Conservation (phyloP, 2,329 filamentous ascomycete genomes). For the Cladophialophora immunda region DNA sequence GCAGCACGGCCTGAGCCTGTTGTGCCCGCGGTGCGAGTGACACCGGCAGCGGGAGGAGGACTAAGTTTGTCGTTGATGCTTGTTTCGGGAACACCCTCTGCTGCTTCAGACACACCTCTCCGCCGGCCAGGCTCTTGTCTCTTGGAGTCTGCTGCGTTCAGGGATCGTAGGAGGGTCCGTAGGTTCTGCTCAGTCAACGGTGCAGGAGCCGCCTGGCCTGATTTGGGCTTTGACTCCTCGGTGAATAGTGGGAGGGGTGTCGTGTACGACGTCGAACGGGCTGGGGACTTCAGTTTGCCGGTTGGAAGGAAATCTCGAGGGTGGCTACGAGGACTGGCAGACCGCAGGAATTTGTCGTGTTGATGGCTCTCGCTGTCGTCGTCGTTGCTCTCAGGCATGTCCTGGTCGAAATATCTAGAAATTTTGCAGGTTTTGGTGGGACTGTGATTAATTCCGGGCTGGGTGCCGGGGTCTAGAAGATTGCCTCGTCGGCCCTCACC, state of each 20-base stretch:
- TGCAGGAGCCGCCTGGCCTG: constrained; percentile 17
- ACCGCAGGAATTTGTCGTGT: constrained; percentile 11
- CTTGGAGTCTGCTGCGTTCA: constrained; percentile 7
- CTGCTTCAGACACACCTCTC: constrained; percentile 6
- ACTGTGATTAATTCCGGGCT: constrained; percentile 21
- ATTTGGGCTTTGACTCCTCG: constrained; percentile 31
- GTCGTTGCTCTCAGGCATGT: constrained; percentile 16
- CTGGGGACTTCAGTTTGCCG: constrained; percentile 30
- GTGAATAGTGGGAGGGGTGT: constrained; percentile 35
- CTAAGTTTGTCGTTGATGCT: constrained; percentile 12
- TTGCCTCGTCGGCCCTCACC: constrained; percentile 2
- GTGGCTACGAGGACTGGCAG: constrained; percentile 8
- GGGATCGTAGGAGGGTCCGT: constrained; percentile 34
- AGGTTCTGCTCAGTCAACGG: constrained; percentile 40
- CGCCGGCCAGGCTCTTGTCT: constrained; percentile 8
- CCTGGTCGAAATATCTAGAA: constrained; percentile 38
- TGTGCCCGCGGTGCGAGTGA: constrained; percentile 14
- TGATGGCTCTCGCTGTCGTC: constrained; percentile 11
- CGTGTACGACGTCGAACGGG: constrained; percentile 37
- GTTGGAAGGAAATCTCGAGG: constrained; percentile 12
- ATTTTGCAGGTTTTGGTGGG: constrained; percentile 26
- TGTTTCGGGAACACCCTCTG: constrained; percentile 10
- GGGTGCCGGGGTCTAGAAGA: constrained; percentile 15
- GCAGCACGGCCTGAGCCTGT: constrained; percentile 20
- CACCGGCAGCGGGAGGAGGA: constrained; percentile 18